Evolutionary conservation across 108 stramenopile genomes (phyloP), one percentile per base, ranked within the genome.

Genomic region (Cyclotella choctawhatcheeana): DNA sequence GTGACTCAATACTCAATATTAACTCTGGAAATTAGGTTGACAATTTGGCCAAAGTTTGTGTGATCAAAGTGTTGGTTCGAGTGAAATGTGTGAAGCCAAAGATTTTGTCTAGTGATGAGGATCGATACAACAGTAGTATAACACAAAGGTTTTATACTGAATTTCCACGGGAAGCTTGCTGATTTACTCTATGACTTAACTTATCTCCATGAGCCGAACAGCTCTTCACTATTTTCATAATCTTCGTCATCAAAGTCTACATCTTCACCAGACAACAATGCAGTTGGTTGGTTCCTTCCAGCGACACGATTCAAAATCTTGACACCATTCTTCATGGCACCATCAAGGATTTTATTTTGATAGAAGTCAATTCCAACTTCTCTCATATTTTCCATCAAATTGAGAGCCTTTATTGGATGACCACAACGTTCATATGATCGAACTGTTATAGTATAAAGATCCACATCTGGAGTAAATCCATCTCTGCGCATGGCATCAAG

Each of bases 301-400:
- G 60, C 29, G 22, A 61, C 17, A 21, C 60, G 64, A 67, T 86
- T 93, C 58, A 83, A 76, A 34, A 93, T 61, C 58, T 82, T 86
- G 0, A 93, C 81, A 4, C 77, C 88, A 52, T 84, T 88, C 53
- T 91, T 91, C 58, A 93, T 91, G 8, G 87, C 93, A 24, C 75
- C 71, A 54, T 93, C 84, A 27, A 93, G 73, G 14, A 89, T 87
- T 51, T 85, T 83, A 16, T 86, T 72, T 22, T 84, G 74, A 64
- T 93, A 93, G 70, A 91, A 93, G 69, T 89, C 85, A 64, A 85
- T 89, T 20, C 93, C 93, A 21, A 88, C 86, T 33, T 85, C 80
- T 44, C 80, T 73, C 90, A 93, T 93, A 35, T 82, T 64, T 73
- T 93, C 88, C 93, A 93, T 93, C 47, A 93, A 71, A 13, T 76